phyloP scores from a whole-genome alignment of 2,329 filamentous ascomycete genomes.

The Botryotinia calthae region DNA sequence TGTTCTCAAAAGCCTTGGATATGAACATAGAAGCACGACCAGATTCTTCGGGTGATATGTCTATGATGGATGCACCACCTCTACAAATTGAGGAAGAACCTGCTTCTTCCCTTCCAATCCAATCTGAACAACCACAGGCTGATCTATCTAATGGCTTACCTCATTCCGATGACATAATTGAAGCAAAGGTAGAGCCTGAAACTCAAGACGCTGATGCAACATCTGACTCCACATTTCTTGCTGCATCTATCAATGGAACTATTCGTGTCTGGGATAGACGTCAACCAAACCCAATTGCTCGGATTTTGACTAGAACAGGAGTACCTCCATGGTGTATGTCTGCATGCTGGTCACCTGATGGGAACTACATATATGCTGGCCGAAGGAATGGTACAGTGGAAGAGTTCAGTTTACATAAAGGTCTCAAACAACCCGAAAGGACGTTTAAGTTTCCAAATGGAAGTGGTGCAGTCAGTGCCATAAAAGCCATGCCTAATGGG shows the following conservation, averaged over 20 bases:
- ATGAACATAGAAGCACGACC: slow-evolving; percentile 35
- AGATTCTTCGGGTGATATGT: slow-evolving; percentile 34
- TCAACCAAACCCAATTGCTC: slow-evolving; percentile 71
- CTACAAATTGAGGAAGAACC: slow-evolving; percentile 27
- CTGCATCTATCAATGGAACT: slow-evolving; percentile 81
- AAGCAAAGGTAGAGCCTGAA: slow-evolving; percentile 34
- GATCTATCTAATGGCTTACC: slow-evolving; percentile 25
- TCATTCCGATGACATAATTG: slow-evolving; percentile 22
- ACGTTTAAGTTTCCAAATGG: slow-evolving; percentile 85
- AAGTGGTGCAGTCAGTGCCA: slow-evolving; percentile 83
- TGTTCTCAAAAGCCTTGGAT: slow-evolving; percentile 73
- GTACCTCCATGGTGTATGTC: slow-evolving; percentile 98
- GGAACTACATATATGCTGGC: slow-evolving; percentile 92
- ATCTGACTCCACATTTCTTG: slow-evolving; percentile 79
- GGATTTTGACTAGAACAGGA: slow-evolving; percentile 68
- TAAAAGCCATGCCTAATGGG: slow-evolving; percentile 89
- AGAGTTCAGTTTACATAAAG: slow-evolving; percentile 85
- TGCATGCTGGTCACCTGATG: slow-evolving; percentile 92
- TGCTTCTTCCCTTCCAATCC: neutral
- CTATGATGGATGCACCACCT: slow-evolving; percentile 27
- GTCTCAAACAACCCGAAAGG: slow-evolving; percentile 70
- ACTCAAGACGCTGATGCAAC: slow-evolving; percentile 56
- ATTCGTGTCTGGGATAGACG: slow-evolving; percentile 93
- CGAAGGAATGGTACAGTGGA: slow-evolving; percentile 88
- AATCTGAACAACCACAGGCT: slow-evolving; percentile 23